phyloP scores from a whole-genome alignment of 108 stramenopile genomes.

The Pseudonitzschia pungens region DNA sequence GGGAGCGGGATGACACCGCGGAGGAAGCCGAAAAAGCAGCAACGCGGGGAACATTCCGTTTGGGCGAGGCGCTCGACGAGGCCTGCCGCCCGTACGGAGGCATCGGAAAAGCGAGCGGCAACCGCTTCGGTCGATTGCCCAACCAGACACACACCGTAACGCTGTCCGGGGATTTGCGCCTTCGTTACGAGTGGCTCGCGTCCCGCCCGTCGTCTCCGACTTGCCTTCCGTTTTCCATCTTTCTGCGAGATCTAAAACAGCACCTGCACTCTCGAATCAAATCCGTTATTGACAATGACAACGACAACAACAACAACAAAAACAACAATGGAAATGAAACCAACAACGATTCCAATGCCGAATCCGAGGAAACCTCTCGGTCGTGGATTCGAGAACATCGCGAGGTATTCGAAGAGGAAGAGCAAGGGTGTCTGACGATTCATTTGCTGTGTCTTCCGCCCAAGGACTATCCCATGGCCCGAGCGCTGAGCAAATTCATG shows the following conservation, averaged over 20 bases:
- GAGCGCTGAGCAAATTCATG: background rate
- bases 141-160: constrained; percentile 27
- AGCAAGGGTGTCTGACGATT: constrained; percentile 60
- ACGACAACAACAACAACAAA: background rate
- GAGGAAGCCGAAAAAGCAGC: background rate
- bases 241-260: constrained; percentile 39
- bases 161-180: constrained; percentile 41
- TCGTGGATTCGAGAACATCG: background rate
- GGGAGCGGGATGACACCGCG: background rate
- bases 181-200: constrained; percentile 20
- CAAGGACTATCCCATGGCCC: background rate
- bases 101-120: background rate
- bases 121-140: constrained; percentile 24
- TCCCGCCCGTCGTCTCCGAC: background rate
- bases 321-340: background rate
- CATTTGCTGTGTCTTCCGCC: constrained; percentile 53
- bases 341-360: background rate
- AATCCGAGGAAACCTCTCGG: background rate
- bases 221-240: constrained; percentile 18
- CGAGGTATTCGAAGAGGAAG: constrained; percentile 45
- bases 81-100: constrained; percentile 43
- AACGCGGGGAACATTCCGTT: background rate
- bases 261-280: constrained; percentile 23
- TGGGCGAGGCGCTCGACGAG: constrained; percentile 18
- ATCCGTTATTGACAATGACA: background rate